Evolutionary conservation across 441 rosid genomes (phyloP), one percentile per base, ranked within the genome.

Genomic region (Gossypium schwendimanii): DNA sequence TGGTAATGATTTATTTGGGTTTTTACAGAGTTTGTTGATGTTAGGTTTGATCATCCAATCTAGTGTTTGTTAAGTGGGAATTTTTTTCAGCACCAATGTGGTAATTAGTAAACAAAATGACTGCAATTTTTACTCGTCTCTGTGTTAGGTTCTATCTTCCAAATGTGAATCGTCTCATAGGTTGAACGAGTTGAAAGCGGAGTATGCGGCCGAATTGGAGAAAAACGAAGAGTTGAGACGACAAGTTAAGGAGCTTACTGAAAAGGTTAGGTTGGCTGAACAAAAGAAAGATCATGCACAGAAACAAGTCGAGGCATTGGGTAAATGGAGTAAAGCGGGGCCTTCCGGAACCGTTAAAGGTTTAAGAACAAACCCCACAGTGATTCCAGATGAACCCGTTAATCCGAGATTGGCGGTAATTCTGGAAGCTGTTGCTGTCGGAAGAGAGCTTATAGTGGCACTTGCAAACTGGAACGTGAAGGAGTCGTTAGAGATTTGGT

Each of bases 381-480:
- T 69, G 15, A 53, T 54, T 33, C 62, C 72, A n/a, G 72, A 69
- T 54, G 62, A 55, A 55, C 4, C 63, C 2, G 36, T 69, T 2
- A 69, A 54, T 12, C 73, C 63, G 0, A 87, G 97, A 76, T 75
- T 96, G 76, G 96, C 91, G 3, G 87, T 86, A 77, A 77, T 93
- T 39, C 78, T 93, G 78, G 86, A 86, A 71, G 72, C 76, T 73
- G 75, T 96, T 72, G 90, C 98, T 64, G 85, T 87, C 15, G 31
- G 69, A 62, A 91, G 83, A 78, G 99, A 93, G 85, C 81, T 96
- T 11, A 91, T 96, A 2, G 98, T 93, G 70, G 97, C 93, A 7
- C 94, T 93, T 61, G 99, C 97, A 62, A 95, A 90, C 79, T 84
- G 89, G 2, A 89, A 89, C 44, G 97, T 95, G 84, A 84, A 87